Base-by-base conservation (phyloP, 23 red algal genomes). In the Gracilaria caudata region DNA sequence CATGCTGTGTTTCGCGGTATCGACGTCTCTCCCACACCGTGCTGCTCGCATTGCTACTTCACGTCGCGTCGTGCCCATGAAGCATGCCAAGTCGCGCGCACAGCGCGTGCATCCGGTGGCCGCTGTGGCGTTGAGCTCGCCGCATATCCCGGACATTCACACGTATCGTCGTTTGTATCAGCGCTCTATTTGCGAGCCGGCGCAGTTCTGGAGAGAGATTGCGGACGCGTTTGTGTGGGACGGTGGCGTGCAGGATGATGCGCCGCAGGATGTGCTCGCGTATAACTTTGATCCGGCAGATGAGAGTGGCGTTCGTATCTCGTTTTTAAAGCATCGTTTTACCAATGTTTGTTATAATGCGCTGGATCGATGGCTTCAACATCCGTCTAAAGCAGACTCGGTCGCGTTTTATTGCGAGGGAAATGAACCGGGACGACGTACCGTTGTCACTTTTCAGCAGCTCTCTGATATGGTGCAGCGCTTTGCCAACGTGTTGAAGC, bases 331-430 rank as follows among this genome's bases (percentile, higher is more conserved):
- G 21, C 40, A 60, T 19, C 53, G 86, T 21, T 35, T 78, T 23
- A 95, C 94, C 1, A 99, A 99, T 77, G 85, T 96, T 39, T 94
- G 93, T 44, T 99, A 95, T 84, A 99, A 99, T 84, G 87, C 88
- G 8, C 28, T 99, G 1, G 97, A 99, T 55, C 77, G 93, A 34
- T 88, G 92, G 64, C 70, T 95, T 0, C 24, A 86, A 5, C 24
- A 68, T 41, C 78, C 77, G 9, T 79, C 79, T 16, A 57, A 58
- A 17, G 79, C 76, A 14, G 33, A 85, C 57, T 43, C 64, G 23
- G 97, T 95, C 45, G 97, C 92, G 0, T 95, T 89, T 32, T 79
- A 94, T 56, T 93, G 64, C 58, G 92, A 95, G 63, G 80, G 84
- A 3, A 95, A 99, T 61, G 93, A 95, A 28, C 86, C 76, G 26